Evolutionary conservation across 257 asterid species (phyloP).

Genomic region (Phtheirospermum japonicum): DNA sequence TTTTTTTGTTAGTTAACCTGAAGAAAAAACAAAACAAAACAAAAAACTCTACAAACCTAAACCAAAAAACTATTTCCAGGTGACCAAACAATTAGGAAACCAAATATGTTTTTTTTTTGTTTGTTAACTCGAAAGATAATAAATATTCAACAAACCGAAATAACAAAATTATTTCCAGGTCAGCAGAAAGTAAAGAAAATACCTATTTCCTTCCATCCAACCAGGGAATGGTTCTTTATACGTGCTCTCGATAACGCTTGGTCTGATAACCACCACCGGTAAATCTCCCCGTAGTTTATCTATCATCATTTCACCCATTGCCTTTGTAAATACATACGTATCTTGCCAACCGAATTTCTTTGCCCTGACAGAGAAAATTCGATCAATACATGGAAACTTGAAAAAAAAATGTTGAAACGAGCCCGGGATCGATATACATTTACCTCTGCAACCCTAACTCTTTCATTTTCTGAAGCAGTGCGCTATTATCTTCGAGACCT

Average conservation of each 20-base stretch:
- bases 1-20: conserved; percentile 5
- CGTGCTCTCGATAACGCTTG: conserved; percentile 98
- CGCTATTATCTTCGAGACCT: conserved; percentile 37
- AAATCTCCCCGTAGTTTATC: conserved; percentile 66
- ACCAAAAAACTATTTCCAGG: neutral
- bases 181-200: neutral
- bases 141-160: conserved; percentile 4
- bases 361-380: conserved; percentile 48
- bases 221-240: conserved; percentile 93
- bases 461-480: conserved; percentile 62
- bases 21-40: neutral
- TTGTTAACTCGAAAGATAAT: too few relatives aligned
- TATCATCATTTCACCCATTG: conserved; percentile 99
- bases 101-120: too few relatives aligned
- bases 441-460: conserved; percentile 83
- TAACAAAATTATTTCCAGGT: neutral
- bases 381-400: neutral
- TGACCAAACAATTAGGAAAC: neutral
- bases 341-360: conserved; percentile 99
- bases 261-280: conserved; percentile 85
- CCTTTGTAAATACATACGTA: conserved; percentile 90
- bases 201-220: conserved; percentile 99
- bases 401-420: neutral
- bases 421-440: neutral
- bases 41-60: neutral